phyloP scores from a whole-genome alignment of 495 filamentous ascomycete genomes.

The Penicillium steckii region DNA sequence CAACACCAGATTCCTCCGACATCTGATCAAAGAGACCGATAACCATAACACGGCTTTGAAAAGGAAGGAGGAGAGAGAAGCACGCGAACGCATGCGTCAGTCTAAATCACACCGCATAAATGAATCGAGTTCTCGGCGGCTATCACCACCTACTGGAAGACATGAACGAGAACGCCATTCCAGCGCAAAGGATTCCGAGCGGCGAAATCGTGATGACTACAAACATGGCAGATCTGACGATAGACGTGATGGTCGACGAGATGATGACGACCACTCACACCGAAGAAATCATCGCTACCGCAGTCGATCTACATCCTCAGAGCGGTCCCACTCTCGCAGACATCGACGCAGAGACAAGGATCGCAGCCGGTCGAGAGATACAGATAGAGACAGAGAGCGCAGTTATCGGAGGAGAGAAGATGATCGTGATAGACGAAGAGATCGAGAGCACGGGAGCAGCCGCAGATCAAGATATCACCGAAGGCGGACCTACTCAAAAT shows the following conservation, averaged over 20 bases:
- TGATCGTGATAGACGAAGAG: slow-evolving; percentile 17
- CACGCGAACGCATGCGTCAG: slow-evolving; percentile 55
- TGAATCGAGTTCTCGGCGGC: slow-evolving; percentile 14
- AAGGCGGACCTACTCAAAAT: slow-evolving; percentile 32
- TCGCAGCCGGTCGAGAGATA: neutral
- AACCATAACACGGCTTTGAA: slow-evolving; percentile 85
- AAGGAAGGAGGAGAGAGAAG: slow-evolving; percentile 73
- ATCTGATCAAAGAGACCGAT: slow-evolving; percentile 86
- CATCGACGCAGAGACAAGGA: slow-evolving; percentile 13
- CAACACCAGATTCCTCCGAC: slow-evolving; percentile 84
- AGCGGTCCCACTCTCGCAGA: slow-evolving; percentile 30
- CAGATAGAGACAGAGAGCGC: neutral
- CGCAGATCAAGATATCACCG: slow-evolving; percentile 12
- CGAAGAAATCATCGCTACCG: slow-evolving; percentile 29
- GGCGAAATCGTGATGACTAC: slow-evolving; percentile 12
- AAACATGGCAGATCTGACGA: neutral
- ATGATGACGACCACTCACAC: slow-evolving; percentile 20
- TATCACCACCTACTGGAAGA: slow-evolving; percentile 26
- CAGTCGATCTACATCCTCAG: slow-evolving; percentile 27
- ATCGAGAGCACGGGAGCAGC: slow-evolving; percentile 17
- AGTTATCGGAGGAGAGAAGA: slow-evolving; percentile 25
- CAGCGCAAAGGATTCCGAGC: slow-evolving; percentile 15
- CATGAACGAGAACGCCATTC: slow-evolving; percentile 14
- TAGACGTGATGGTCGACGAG: neutral
- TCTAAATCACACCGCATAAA: slow-evolving; percentile 35